phyloP scores from a whole-genome alignment of 2,329 filamentous ascomycete species.

The Colletotrichum sp. region DNA sequence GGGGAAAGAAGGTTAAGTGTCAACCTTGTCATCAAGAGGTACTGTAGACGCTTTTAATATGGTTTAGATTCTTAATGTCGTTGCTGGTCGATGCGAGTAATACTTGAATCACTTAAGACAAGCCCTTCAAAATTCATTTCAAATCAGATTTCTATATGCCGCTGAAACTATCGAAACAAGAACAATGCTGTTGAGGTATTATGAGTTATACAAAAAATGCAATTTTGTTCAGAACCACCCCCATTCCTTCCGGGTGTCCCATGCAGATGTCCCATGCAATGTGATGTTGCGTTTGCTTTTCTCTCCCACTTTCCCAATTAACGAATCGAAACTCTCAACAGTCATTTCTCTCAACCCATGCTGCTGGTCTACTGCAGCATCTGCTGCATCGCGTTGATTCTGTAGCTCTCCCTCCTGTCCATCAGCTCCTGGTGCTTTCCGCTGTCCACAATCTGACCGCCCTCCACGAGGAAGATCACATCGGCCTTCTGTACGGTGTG shows the following conservation, averaged over 20 bases:
- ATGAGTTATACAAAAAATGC: not conserved
- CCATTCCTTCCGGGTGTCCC: not conserved
- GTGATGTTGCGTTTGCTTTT: not conserved
- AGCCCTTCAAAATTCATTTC: not conserved
- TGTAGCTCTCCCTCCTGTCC: conserved; percentile 31
- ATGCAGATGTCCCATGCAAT: not conserved
- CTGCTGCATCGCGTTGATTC: conserved; percentile 37
- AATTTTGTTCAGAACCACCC: not conserved
- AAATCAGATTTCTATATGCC: not conserved
- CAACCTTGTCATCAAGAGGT: not conserved
- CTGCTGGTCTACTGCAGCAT: conserved; percentile 22
- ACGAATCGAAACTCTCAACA: not conserved
- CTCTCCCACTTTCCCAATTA: not conserved
- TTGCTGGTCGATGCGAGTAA: not conserved
- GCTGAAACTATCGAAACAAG: not conserved
- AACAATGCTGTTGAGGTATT: conserved; percentile 1
- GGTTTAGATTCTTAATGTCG: not conserved
- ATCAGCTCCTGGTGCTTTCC: conserved; percentile 33
- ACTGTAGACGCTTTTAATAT: not conserved
- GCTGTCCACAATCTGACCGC: conserved; percentile 45
- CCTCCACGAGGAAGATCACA: conserved; percentile 60
- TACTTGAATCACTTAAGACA: not conserved
- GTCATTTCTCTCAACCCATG: fast-evolving
- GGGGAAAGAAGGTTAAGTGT: not conserved
- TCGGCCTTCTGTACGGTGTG: conserved; percentile 63